phyloP scores from a whole-genome alignment of 768 basidiomycete species.

The Wakefieldia striispora region DNA sequence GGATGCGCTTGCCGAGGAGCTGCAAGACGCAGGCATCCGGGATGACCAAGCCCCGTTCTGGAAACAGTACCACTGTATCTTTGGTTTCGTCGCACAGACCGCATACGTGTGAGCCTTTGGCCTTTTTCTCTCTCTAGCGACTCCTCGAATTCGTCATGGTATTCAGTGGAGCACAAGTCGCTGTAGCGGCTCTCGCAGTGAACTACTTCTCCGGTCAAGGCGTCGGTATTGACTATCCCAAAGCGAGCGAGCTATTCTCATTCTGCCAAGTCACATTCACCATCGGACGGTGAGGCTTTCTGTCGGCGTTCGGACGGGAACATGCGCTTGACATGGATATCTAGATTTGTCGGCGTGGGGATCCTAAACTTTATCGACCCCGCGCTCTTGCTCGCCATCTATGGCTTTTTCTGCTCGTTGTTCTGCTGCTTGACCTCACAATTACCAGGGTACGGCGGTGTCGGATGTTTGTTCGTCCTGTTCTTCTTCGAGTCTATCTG shows the following conservation, averaged over 20 bases:
- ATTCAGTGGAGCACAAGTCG: conserved; percentile 61
- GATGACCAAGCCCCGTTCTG: conserved; percentile 54
- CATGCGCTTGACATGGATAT: conserved; percentile 14
- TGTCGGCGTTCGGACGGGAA: background rate
- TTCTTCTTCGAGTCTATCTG: conserved; percentile 81
- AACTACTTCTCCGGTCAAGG: conserved; percentile 69
- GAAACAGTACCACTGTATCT: conserved; percentile 68
- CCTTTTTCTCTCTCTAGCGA: background rate
- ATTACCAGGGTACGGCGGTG: conserved; percentile 49
- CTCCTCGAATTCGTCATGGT: background rate
- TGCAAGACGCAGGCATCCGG: conserved; percentile 40
- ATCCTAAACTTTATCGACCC: conserved; percentile 65
- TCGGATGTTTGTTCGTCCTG: conserved; percentile 59
- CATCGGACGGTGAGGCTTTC: conserved; percentile 45
- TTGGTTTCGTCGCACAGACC: conserved; percentile 74
- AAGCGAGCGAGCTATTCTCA: conserved; percentile 65
- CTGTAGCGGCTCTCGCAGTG: conserved; percentile 63
- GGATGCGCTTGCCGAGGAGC: conserved; percentile 55
- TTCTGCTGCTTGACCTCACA: conserved; percentile 53
- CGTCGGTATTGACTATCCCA: conserved; percentile 47
- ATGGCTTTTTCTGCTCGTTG: conserved; percentile 48
- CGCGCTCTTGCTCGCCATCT: conserved; percentile 56
- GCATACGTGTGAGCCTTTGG: conserved; percentile 50
- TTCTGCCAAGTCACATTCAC: conserved; percentile 72
- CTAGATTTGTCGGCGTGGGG: conserved; percentile 57